Percentiles rank a stretch among this genome's conserved stretches.
These are phyloP conservation scores for Berkeleyomyces rouxiae DNA, from an alignment of 2,329 filamentous ascomycete species.

Conservation along the genomic window DNA sequence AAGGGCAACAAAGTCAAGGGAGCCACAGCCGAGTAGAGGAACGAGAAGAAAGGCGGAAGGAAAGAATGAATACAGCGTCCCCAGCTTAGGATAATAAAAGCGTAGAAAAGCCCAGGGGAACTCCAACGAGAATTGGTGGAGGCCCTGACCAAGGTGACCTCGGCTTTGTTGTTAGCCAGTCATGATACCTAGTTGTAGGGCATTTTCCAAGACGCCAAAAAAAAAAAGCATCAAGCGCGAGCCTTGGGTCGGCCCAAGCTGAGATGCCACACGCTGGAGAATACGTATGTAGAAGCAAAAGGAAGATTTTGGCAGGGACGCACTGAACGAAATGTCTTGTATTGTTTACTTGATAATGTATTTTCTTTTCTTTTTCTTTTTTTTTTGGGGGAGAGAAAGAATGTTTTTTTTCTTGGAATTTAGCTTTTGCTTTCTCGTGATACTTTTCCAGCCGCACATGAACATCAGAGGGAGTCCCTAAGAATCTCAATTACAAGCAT, in stretches of 20 bases:
- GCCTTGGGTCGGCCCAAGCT: neutral
- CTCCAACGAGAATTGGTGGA: neutral
- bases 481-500: no score
- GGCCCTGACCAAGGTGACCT: neutral
- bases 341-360: neutral
- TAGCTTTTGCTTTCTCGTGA: no score
- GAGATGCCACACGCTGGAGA: neutral
- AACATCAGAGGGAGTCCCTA: no score
- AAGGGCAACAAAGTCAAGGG: neutral
- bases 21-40: neutral
- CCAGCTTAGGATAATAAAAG: neutral
- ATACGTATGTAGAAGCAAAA: neutral
- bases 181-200: neutral
- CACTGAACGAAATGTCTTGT: neutral
- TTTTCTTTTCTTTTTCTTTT: neutral
- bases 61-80: neutral
- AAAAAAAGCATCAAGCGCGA: neutral
- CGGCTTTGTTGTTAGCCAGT: neutral
- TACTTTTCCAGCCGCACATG: no score
- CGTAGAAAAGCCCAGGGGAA: neutral
- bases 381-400: neutral
- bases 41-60: neutral
- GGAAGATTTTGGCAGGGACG: neutral
- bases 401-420: no score
- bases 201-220: neutral